Evolutionary conservation across 176 grass and related monocot genomes (phyloP).

Genomic region (Zea mays): Zm-B73-REFERENCE-NAM-5.0 NC_050098.1:28759501-28760000

Average conservation of each 20-base stretch:
- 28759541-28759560: not conserved
- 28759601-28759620: slow-evolving; percentile 30
- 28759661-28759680: slow-evolving; percentile 9
- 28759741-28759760: not conserved
- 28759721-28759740: not conserved
- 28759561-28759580: slow-evolving; percentile 20
- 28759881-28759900: not conserved
- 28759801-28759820: slow-evolving; percentile 59
- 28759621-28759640: not conserved
- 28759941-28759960: no score
- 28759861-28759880: not conserved
- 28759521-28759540: not conserved
- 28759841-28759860: not conserved
- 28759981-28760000: not conserved
- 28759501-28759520: not conserved
- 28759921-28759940: not conserved
- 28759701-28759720: no score
- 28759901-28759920: not conserved
- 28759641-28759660: not conserved
- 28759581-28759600: slow-evolving; percentile 30
- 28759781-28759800: slow-evolving; percentile 33
- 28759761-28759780: not conserved
- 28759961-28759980: not conserved
- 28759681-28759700: slow-evolving; percentile 32
- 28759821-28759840: slow-evolving; percentile 50